These are phyloP conservation scores for Leonotis leonurus DNA, from an alignment of 257 asterid genomes.

Conservation along the genomic window DNA sequence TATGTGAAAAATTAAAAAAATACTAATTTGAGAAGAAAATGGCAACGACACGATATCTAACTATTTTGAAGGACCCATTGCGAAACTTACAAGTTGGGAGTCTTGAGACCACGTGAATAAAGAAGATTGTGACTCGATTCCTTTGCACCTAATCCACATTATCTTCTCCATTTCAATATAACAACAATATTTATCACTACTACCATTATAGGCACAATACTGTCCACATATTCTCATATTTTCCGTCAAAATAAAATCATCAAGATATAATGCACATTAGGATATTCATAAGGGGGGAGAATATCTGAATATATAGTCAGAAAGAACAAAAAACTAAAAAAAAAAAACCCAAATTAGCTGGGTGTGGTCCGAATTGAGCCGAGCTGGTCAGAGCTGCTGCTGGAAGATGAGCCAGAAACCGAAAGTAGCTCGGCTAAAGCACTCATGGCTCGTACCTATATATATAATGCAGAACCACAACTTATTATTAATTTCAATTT, in stretches of 20 bases:
- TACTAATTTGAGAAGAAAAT: no score
- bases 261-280: constrained; percentile 31
- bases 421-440: constrained; percentile 72
- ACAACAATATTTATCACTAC: no score
- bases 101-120: constrained; percentile 48
- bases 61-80: constrained; percentile 24
- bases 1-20: no score
- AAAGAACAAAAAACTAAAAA: no score
- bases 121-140: constrained; percentile 33
- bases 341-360: constrained; percentile 27
- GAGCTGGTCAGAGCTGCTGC: constrained; percentile 33
- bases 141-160: constrained; percentile 33
- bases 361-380: constrained; percentile 34
- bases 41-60: constrained; percentile 8
- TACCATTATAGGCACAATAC: no score
- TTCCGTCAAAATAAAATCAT: background rate
- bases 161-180: constrained; percentile 15
- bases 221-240: no score
- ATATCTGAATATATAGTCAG: constrained; percentile 19
- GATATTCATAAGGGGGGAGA: constrained; percentile 29
- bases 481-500: no score
- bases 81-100: constrained; percentile 18
- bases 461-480: background rate
- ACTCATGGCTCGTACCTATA: constrained; percentile 81
- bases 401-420: constrained; percentile 32